Base-by-base conservation (phyloP, 2,329 filamentous ascomycete species). In the Monosporascus sp. region DNA sequence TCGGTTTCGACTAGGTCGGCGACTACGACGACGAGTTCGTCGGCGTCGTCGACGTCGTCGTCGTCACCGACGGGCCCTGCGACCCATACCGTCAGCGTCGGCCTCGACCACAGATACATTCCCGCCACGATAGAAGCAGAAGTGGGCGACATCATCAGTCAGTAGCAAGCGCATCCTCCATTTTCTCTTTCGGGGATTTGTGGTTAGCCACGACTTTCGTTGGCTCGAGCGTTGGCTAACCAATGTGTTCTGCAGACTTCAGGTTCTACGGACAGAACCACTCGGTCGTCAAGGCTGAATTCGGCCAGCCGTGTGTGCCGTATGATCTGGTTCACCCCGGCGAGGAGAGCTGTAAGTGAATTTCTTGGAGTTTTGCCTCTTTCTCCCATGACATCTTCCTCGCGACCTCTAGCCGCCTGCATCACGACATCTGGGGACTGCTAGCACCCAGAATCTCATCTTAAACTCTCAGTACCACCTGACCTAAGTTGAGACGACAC, bases 211-310 rank as follows among this genome's bases (percentile, higher is more conserved):
- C 17, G 7, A 9, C 5, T 16, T 44, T 54, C 38, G 7, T 11
- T 41, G 38, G 7, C 7, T n/a, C 9, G 17, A 1, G 11, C 5
- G 38, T 41, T 41, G 17, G 38, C 9, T 41, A 41, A 41, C 38
- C 17, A 52, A 52, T 49, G 14, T 26, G 16, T 7, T 14, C n/a
- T 37, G 49, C 52, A 55, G 71, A 75, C 0, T 74, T 73, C 58
- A 71, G 76, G 48, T 77, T 72, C 56, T 78, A 78, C 51, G 74
- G 75, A 0, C 63, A 65, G 5, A 70, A 70, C 50, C 85, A 88
- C 63, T 85, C 82, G 3, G 80, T 88, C n/a, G 80, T 81, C 8
- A 76, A 81, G 49, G 79, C 83, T 37, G 81, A 78, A 48, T 87
- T 78, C 59, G 68, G 72, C 2, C 71, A 73, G n/a, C 82, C 85